A percentile compares a stretch with the other conserved stretches of the same genome.
phyloP scores from a whole-genome alignment of 2,329 filamentous ascomycete genomes.

The Sclerotinia glacialis region DNA sequence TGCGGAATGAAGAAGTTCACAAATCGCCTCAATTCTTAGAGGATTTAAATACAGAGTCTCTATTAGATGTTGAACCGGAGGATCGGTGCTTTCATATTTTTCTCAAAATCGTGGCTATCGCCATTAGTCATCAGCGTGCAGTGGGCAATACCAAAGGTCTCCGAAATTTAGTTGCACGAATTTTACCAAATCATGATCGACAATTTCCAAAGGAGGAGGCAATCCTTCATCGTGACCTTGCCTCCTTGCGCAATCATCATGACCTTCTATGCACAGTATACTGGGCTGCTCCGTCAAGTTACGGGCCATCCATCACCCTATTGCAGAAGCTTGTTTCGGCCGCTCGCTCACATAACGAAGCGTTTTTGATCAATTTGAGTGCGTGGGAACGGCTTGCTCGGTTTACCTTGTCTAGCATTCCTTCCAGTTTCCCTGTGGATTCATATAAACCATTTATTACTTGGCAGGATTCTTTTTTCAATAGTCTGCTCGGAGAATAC shows the following conservation, averaged over 20 bases:
- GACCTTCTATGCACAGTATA: slow-evolving; percentile 65
- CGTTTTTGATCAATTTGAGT: slow-evolving; percentile 61
- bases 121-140: slow-evolving; percentile 51
- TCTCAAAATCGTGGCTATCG: slow-evolving; percentile 60
- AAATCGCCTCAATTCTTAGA: slow-evolving; percentile 61
- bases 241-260: slow-evolving; percentile 65
- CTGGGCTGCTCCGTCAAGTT: slow-evolving; percentile 57
- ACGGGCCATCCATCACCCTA: slow-evolving; percentile 52
- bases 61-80: slow-evolving; percentile 50
- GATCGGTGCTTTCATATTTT: slow-evolving; percentile 68
- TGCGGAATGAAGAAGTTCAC: slow-evolving; percentile 63
- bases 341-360: slow-evolving; percentile 62
- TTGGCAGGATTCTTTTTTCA: slow-evolving; percentile 59
- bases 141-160: slow-evolving; percentile 55
- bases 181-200: slow-evolving; percentile 64
- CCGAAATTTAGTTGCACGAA: slow-evolving; percentile 58
- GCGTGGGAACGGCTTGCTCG: slow-evolving; percentile 62
- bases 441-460: slow-evolving; percentile 50
- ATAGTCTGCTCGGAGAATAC: slow-evolving; percentile 57
- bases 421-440: slow-evolving; percentile 38
- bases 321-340: slow-evolving; percentile 60
- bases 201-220: slow-evolving; percentile 62
- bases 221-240: slow-evolving; percentile 59
- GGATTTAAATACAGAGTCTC: slow-evolving; percentile 46
- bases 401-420: slow-evolving; percentile 52